Conservation (phyloP, 2,329 filamentous ascomycete species). For the Aspergillus felis region DNA sequence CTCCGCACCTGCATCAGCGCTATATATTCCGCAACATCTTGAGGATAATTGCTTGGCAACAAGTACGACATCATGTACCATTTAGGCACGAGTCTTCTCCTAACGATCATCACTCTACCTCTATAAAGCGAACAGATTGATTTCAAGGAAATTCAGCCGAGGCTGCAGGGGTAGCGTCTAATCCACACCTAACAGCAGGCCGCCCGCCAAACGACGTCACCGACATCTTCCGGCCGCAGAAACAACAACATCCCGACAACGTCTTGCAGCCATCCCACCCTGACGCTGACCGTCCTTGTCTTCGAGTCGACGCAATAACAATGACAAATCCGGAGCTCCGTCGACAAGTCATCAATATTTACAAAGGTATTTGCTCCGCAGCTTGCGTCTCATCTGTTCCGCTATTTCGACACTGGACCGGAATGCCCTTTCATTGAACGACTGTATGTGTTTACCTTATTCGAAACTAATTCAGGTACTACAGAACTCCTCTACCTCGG, state of each 20-base stretch:
- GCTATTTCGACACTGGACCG: background rate
- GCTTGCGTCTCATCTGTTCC: background rate
- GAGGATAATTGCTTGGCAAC: background rate
- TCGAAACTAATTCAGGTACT: background rate
- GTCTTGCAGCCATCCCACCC: background rate
- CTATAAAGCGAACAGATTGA: background rate
- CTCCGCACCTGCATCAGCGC: background rate
- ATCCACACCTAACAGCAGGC: background rate
- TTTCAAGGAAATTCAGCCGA: background rate
- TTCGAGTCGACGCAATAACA: conserved; percentile 7
- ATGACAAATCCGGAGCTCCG: conserved; percentile 59
- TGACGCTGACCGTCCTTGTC: background rate
- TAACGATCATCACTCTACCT: background rate
- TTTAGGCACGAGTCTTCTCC: background rate
- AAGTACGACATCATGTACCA: background rate
- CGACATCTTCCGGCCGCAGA: background rate
- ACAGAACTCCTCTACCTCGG: conserved; percentile 80
- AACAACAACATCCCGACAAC: background rate
- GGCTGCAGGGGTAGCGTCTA: background rate
- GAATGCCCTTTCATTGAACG: background rate
- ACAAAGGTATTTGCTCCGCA: conserved; percentile 65
- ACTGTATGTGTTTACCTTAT: background rate
- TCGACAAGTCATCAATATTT: conserved; percentile 75
- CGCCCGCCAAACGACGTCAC: background rate
- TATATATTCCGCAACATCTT: background rate